Conservation (phyloP, 2,329 filamentous ascomycete genomes). For the Verticillium isaacii region DNA sequence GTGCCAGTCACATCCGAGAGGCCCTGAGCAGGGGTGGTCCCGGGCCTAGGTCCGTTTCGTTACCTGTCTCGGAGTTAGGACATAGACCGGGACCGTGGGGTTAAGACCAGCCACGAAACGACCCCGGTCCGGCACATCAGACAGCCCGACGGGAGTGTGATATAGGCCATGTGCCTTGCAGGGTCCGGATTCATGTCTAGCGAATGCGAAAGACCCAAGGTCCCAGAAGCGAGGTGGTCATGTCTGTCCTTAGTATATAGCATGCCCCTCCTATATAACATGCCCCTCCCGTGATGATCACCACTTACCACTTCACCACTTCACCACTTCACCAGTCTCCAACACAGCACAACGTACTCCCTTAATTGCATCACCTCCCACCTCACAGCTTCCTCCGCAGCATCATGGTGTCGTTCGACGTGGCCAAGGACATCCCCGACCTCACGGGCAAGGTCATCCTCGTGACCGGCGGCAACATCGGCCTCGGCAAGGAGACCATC, state of each 20-base stretch:
- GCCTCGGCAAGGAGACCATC: constrained; percentile 18
- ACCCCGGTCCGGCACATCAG: background rate
- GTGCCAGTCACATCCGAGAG: background rate
- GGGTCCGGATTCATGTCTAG: background rate
- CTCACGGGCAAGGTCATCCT: constrained; percentile 43
- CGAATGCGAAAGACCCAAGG: too few relatives aligned
- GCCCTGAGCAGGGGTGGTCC: background rate
- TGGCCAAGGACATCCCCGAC: constrained; percentile 32
- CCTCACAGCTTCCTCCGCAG: background rate
- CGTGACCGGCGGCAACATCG: constrained; percentile 42
- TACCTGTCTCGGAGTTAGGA: background rate
- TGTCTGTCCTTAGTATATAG: too few relatives aligned
- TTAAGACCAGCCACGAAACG: background rate
- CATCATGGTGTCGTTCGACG: background rate
- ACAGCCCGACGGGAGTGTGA: too few relatives aligned
- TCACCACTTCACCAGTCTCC: background rate
- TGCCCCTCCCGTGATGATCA: too few relatives aligned
- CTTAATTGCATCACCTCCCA: background rate
- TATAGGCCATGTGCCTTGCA: background rate
- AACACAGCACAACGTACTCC: background rate
- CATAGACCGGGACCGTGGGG: background rate
- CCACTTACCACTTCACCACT: too few relatives aligned
- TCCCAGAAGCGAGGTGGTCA: too few relatives aligned
- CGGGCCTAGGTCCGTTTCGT: background rate
- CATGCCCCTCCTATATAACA: too few relatives aligned